A percentile compares a stretch with the other conserved stretches of the same genome.
Evolutionary conservation across 1,284 basidiomycete genomes (phyloP).

Genomic region (Gymnopus androsaceus): DNA sequence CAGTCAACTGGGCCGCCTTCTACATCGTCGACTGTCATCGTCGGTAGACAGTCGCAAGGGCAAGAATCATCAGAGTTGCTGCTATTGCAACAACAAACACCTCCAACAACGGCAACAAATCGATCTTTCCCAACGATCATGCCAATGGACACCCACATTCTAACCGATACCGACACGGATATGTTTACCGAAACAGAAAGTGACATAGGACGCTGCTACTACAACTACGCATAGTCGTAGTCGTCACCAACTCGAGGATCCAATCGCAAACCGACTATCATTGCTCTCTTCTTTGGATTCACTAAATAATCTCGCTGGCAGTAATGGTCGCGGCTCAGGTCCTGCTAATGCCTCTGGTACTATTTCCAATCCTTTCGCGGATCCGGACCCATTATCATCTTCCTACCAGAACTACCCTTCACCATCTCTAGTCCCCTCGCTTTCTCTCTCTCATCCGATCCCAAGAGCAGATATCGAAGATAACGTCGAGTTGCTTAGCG

Average conservation of each 20-base stretch:
- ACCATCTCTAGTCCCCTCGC: slow-evolving; percentile 33
- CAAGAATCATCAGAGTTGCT: background rate
- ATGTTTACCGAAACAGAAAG: too few relatives aligned
- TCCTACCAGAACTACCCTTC: slow-evolving; percentile 8
- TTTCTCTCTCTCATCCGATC: slow-evolving; percentile 43
- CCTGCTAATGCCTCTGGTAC: background rate
- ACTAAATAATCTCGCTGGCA: slow-evolving; percentile 1
- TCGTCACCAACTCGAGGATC: background rate
- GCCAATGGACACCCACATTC: slow-evolving; percentile 6
- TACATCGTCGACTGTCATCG: background rate
- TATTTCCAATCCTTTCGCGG: background rate
- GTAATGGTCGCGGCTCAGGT: too few relatives aligned
- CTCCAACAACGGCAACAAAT: background rate
- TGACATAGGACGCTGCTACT: background rate
- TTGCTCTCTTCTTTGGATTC: background rate
- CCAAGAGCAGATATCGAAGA: slow-evolving; percentile 40
- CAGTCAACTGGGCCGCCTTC: slow-evolving; percentile 1
- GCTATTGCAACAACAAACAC: background rate
- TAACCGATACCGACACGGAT: slow-evolving; percentile 5
- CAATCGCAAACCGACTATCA: background rate
- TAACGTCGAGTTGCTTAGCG: slow-evolving; percentile 40
- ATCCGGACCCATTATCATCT: slow-evolving; percentile 1
- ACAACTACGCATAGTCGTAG: background rate
- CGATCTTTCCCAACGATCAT: background rate
- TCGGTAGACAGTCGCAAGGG: background rate